phyloP scores from a whole-genome alignment of 2,329 filamentous ascomycete genomes.

The Cadophora gregata region DNA sequence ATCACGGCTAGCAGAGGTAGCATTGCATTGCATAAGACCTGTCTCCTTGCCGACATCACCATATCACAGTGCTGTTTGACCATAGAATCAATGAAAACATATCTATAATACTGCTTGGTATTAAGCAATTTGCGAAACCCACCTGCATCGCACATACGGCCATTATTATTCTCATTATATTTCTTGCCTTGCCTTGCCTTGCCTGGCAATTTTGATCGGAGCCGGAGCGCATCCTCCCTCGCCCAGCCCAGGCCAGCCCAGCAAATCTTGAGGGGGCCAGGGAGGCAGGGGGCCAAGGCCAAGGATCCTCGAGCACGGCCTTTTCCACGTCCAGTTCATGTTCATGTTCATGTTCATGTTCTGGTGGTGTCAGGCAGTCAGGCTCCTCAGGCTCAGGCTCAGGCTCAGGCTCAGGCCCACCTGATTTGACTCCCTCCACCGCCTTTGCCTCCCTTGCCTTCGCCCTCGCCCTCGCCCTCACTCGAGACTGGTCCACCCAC shows the following conservation, averaged over 20 bases:
- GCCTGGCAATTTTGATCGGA: constrained; percentile 16
- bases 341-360: too few relatives aligned
- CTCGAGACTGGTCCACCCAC: constrained; percentile 17
- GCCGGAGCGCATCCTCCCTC: too few relatives aligned
- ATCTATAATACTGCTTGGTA: constrained; percentile 18
- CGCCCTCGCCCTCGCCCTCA: neutral
- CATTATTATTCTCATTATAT: neutral
- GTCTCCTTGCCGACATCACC: neutral
- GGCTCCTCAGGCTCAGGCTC: too few relatives aligned
- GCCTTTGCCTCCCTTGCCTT: neutral
- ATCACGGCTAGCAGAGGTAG: neutral
- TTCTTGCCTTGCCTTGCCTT: constrained; percentile 20
- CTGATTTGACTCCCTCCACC: neutral
- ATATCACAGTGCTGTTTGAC: neutral
- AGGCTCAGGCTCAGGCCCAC: neutral
- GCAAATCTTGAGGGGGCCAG: neutral
- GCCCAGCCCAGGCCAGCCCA: neutral
- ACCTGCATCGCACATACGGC: neutral
- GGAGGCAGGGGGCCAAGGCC: neutral
- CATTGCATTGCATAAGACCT: constrained; percentile 5
- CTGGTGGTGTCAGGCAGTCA: too few relatives aligned
- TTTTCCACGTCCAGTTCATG: neutral
- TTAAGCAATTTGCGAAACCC: constrained; percentile 23
- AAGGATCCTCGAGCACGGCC: neutral
- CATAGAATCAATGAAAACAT: constrained; percentile 7